Evolutionary conservation across 345 rosid genomes (phyloP).

Genomic region (Clarkia xantiana): DNA sequence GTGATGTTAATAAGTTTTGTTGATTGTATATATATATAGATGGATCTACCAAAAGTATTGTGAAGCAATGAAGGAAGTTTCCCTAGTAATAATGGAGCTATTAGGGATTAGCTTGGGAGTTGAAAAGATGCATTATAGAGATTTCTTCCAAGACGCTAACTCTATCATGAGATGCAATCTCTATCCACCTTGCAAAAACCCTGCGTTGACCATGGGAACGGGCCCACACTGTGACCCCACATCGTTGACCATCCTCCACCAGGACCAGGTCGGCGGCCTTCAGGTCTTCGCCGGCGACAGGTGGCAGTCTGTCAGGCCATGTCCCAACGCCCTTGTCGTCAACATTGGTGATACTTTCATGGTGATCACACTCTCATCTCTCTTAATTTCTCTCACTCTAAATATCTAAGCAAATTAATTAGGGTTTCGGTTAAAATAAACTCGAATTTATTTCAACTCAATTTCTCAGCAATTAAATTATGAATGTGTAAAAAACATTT

Average conservation of each 20-base stretch:
- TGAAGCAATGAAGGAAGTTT: conserved; percentile 17
- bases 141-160: conserved; percentile 61
- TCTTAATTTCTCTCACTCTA: no score
- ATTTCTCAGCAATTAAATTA: no score
- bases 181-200: conserved; percentile 88
- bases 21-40: conserved; percentile 7
- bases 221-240: conserved; percentile 99
- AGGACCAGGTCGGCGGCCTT: conserved; percentile 85
- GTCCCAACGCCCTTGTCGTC: conserved; percentile 67
- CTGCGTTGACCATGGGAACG: conserved; percentile 81
- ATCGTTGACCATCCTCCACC: conserved; percentile 92
- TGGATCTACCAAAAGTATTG: conserved; percentile 20
- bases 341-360: conserved; percentile 97
- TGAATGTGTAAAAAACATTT: no score
- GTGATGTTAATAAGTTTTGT: neutral
- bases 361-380: no score
- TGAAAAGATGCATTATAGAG: conserved; percentile 39
- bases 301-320: conserved; percentile 67
- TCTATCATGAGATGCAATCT: conserved; percentile 93
- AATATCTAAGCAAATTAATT: no score
- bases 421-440: no score
- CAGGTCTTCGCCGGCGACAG: conserved; percentile 74
- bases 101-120: conserved; percentile 68
- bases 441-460: no score
- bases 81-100: conserved; percentile 25